Base-by-base conservation (phyloP, 192 early-diverging fungal species). In the Geranomyces michiganensis region DNA sequence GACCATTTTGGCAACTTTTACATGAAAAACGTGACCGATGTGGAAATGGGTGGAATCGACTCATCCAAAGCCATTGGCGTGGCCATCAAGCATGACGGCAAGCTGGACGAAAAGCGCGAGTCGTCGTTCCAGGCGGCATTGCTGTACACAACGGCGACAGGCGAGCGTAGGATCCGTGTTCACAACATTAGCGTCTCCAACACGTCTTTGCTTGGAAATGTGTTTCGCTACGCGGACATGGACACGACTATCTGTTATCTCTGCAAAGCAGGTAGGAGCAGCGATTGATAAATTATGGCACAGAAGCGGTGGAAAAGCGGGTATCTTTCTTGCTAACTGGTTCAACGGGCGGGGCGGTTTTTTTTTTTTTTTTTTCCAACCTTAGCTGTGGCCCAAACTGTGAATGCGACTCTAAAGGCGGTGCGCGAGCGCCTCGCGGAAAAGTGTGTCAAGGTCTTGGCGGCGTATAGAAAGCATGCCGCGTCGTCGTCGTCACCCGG, bases 1-100 rank as follows among this genome's bases (percentile, higher is more conserved):
- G 93, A 98, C 55, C 91, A 98, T 68, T 91, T 92, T 68, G 97
- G 97, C 56, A 97, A 97, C 84, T 91, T 97, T 76, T 90, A 85
- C 70, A 94, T 95, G 90, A 90, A 88, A 64, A 97, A 94, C 77
- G 83, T 84, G 6, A 96, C 93, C 4, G 97, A 99, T 72, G 78
- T 99, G 30, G 94, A 97, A 80, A 76, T 97, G 30, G 95, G 91
- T 2, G 94, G 96, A 6, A 82, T 98, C 31, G 92, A 92, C 65
- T 87, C 90, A 59, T 88, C 92, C 61, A 94, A 90, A 62, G 83
- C 94, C 0, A 85, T 98, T 73, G 96, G 85, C 1, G 89, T 93
- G 49, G 70, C 84, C 22, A 77, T 99, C 65, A 90, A 90, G 72
- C 88, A 97, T 71, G 97, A 99, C 46, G 90, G 89, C 32, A 93